phyloP scores from a whole-genome alignment of 2,329 filamentous ascomycete species.

The Leptoxyphium fumago region DNA sequence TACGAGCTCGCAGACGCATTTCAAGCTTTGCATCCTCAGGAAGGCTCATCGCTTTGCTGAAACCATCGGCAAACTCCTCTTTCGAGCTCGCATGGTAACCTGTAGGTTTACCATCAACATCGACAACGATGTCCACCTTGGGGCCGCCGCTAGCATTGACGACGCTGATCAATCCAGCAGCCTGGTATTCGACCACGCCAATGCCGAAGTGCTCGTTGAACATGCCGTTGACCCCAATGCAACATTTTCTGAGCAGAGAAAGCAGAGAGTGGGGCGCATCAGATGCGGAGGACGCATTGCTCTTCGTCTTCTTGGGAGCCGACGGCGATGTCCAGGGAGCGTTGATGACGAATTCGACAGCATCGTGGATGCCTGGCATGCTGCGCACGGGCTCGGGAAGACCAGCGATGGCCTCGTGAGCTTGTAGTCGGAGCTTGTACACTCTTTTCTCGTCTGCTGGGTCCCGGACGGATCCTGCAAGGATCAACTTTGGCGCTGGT shows the following conservation, averaged over 20 bases:
- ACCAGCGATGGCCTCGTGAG: slow-evolving; percentile 34
- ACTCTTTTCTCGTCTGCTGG: slow-evolving; percentile 67
- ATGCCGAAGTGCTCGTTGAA: slow-evolving; percentile 99
- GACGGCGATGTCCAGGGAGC: slow-evolving; percentile 54
- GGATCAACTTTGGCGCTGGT: slow-evolving; percentile 50
- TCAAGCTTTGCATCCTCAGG: slow-evolving; percentile 49
- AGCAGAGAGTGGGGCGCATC: slow-evolving; percentile 44
- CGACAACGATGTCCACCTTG: slow-evolving; percentile 80
- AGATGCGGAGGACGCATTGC: background rate
- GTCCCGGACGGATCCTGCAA: slow-evolving; percentile 87
- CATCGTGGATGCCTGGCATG: slow-evolving; percentile 52
- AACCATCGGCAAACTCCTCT: slow-evolving; percentile 66
- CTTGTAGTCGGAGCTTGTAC: slow-evolving; percentile 73
- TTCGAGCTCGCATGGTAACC: slow-evolving; percentile 76
- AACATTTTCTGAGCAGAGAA: slow-evolving; percentile 59
- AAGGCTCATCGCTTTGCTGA: slow-evolving; percentile 59
- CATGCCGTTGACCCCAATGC: slow-evolving; percentile 91
- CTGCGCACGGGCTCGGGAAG: background rate
- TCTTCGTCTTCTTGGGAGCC: background rate
- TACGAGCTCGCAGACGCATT: slow-evolving; percentile 60
- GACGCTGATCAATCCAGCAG: slow-evolving; percentile 80
- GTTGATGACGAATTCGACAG: slow-evolving; percentile 78
- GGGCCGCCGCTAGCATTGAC: slow-evolving; percentile 90
- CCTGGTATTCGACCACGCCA: slow-evolving; percentile 94
- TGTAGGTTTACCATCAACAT: slow-evolving; percentile 62